These are phyloP conservation scores for Monosporascus sp. DNA, from an alignment of 2,329 filamentous ascomycete species.

Conservation along the genomic window DNA sequence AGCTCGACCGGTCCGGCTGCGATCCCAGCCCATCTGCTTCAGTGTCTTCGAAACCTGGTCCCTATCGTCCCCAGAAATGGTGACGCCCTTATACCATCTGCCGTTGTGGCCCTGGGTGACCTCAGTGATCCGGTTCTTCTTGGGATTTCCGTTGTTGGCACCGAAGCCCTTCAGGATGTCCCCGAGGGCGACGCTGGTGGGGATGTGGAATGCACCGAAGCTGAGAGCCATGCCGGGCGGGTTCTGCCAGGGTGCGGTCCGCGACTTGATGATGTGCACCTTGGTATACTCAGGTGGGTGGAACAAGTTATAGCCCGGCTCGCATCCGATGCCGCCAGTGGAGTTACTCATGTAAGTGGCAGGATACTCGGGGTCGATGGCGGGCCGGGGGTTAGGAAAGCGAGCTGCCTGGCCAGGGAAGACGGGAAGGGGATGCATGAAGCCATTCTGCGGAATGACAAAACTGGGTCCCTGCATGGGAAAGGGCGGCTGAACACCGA, in stretches of 20 bases:
- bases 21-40: conserved; percentile 54
- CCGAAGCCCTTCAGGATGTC: conserved; percentile 57
- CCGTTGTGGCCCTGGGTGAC: conserved; percentile 50
- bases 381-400: conserved; percentile 35
- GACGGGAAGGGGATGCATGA: conserved; percentile 14
- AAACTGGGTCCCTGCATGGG: conserved; percentile 13
- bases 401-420: conserved; percentile 27
- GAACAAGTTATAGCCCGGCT: conserved; percentile 59
- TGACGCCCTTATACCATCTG: conserved; percentile 52
- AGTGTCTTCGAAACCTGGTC: conserved; percentile 44
- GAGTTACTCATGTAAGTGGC: conserved; percentile 51
- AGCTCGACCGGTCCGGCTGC: conserved; percentile 38
- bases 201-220: conserved; percentile 47
- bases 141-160: conserved; percentile 41
- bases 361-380: conserved; percentile 39
- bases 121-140: conserved; percentile 54
- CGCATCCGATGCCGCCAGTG: conserved; percentile 51
- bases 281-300: conserved; percentile 54
- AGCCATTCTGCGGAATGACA: conserved; percentile 12
- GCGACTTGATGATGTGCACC: conserved; percentile 50
- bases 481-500: conserved; percentile 5
- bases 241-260: conserved; percentile 48
- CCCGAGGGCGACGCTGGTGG: conserved; percentile 44
- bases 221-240: conserved; percentile 34
- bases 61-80: conserved; percentile 44